phyloP scores from a whole-genome alignment of 306 rosid genomes.

The Crataegus laevigata region DNA sequence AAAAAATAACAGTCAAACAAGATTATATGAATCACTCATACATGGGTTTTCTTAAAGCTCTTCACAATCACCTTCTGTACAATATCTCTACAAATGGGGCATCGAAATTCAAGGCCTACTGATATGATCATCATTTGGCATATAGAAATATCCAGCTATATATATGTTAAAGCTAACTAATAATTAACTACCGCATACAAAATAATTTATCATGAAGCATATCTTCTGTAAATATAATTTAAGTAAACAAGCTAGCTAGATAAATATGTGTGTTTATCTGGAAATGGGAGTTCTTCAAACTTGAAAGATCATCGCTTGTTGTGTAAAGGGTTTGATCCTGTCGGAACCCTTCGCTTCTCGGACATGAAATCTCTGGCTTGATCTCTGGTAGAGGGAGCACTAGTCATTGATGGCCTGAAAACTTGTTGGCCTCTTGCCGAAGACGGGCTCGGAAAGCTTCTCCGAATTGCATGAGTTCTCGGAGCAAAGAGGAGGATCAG shows the following conservation, averaged over 20 bases:
- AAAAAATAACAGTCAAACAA: neutral
- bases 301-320: constrained; percentile 61
- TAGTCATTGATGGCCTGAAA: constrained; percentile 28
- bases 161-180: neutral
- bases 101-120: constrained; percentile 17
- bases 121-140: neutral
- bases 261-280: neutral
- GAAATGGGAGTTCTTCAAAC: neutral
- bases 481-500: constrained; percentile 39
- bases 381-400: constrained; percentile 14
- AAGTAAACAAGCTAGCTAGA: neutral
- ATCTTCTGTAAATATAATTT: neutral
- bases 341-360: constrained; percentile 71
- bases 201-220: neutral
- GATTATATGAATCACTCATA: constrained; percentile 11
- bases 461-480: constrained; percentile 21
- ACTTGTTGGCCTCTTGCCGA: constrained; percentile 21
- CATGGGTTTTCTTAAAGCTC: constrained; percentile 1
- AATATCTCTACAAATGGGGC: constrained; percentile 34
- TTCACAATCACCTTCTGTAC: constrained; percentile 48
- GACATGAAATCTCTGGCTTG: constrained; percentile 32
- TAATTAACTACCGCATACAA: neutral
- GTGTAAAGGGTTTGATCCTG: constrained; percentile 96
- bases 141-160: neutral
- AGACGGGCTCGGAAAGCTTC: constrained; percentile 38